Evolutionary conservation across 352 stramenopile genomes (phyloP).

Genomic region (Blastocystis sp.): DNA sequence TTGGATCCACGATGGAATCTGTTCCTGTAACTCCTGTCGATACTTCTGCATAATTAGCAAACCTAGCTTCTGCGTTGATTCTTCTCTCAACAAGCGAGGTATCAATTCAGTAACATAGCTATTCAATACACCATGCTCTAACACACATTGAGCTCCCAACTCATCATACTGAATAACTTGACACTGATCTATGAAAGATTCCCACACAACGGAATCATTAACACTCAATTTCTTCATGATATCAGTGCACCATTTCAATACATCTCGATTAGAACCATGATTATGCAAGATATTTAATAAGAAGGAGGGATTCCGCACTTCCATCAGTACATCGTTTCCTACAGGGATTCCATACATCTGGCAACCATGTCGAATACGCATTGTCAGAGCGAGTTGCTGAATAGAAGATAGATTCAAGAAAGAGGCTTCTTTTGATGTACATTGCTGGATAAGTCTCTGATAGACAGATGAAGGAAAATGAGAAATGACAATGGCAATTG

Average conservation of each 20-base stretch:
- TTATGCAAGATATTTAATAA: not conserved
- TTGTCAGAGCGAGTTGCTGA: not conserved
- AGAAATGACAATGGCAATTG: not conserved
- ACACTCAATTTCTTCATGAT: not conserved
- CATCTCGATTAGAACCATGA: not conserved
- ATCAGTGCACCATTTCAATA: not conserved
- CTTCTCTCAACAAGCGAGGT: too few relatives aligned
- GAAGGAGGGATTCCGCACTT: conserved; percentile 4
- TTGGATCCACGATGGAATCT: too few relatives aligned
- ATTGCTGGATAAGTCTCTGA: not conserved
- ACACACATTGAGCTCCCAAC: not conserved
- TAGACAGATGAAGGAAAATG: not conserved
- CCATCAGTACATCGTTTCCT: conserved; percentile 4
- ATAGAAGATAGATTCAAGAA: not conserved
- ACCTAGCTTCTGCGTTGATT: too few relatives aligned
- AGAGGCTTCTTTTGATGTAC: not conserved
- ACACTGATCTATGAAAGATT: not conserved
- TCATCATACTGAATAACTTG: not conserved
- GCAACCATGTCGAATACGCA: not conserved
- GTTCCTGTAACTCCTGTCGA: too few relatives aligned
- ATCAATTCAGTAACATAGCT: not conserved
- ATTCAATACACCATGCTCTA: not conserved
- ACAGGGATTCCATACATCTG: conserved; percentile 17
- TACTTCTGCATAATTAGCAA: too few relatives aligned
- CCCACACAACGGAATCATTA: not conserved